Base-by-base conservation (phyloP, 495 filamentous ascomycete genomes). In the Aspergillus leporis region DNA sequence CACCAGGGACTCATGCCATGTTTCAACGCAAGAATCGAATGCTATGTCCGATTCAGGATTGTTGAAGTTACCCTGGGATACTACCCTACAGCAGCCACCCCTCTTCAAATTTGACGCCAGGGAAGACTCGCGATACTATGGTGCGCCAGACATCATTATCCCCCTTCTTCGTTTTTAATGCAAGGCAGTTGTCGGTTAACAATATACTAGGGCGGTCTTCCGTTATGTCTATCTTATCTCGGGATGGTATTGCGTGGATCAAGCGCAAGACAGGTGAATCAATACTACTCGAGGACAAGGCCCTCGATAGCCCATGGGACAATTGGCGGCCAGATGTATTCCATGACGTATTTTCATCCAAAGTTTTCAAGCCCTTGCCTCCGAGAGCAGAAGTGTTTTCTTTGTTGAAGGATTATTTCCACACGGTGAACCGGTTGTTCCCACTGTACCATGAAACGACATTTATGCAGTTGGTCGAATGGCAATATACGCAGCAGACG, bases 181-280 rank as follows among this genome's bases (percentile, higher is more conserved):
- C 30, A n/a, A n/a, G 46, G 10, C 51, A 41, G 34, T 30, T 31
- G 21, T 30, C 59, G 64, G 74, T 63, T 52, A n/a, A 57, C 55
- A 5, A 23, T 30, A 14, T 23, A 21, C 19, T 60, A 97, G 92
- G 93, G 34, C 92, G 90, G 6, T 96, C 92, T 0, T 97, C 91
- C 4, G 92, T 91, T 6, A 90, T 97, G 70, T 97, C 92, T 30
- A 97, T 98, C 58, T 86, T 96, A 71, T 97, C 93, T 2, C 91
- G 91, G 21, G 92, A 93, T 68, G 94, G 94, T 41, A 92, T 98
- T 51, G 89, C 96, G 66, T 98, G 95, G 93, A 92, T 98, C 51
- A 97, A 96, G 64, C 86, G 90, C 58, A 97, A 93, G 76, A 96
- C 92, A 31, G 94, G 94, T 18, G 93, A 97, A 65, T 82, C 66